These are phyloP conservation scores for Penicillium glabrum DNA, from an alignment of 2,329 filamentous ascomycete genomes.

Conservation along the genomic window DNA sequence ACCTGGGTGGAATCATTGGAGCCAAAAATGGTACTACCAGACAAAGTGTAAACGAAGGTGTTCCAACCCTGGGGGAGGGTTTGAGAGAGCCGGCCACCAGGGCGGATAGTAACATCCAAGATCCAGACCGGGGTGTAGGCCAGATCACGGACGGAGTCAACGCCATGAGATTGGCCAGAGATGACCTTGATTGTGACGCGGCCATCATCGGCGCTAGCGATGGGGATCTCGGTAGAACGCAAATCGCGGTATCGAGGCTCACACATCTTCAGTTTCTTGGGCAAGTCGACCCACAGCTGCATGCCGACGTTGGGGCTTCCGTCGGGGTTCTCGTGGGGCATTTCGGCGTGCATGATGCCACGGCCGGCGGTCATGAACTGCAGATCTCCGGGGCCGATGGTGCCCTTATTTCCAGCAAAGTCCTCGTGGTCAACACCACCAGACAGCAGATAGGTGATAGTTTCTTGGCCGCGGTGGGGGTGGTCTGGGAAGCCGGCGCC, in stretches of 20 bases:
- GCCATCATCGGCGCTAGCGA: slow-evolving; percentile 67
- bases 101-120: slow-evolving; percentile 76
- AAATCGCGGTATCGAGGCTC: slow-evolving; percentile 92
- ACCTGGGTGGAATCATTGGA: slow-evolving; percentile 35
- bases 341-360: slow-evolving; percentile 93
- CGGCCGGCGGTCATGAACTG: slow-evolving; percentile 97
- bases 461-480: slow-evolving; percentile 78
- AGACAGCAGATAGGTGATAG: slow-evolving; percentile 84
- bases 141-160: slow-evolving; percentile 84
- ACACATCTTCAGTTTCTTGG: slow-evolving; percentile 75
- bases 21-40: slow-evolving; percentile 68
- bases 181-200: slow-evolving; percentile 86
- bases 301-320: slow-evolving; percentile 79
- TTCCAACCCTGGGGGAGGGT: slow-evolving; percentile 80
- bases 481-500: slow-evolving; percentile 92
- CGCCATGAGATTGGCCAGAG: slow-evolving; percentile 76
- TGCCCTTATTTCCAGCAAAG: slow-evolving; percentile 82
- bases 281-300: slow-evolving; percentile 94
- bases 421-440: slow-evolving; percentile 91
- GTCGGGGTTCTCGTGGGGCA: slow-evolving; percentile 78
- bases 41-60: slow-evolving; percentile 82
- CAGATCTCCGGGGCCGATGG: slow-evolving; percentile 80
- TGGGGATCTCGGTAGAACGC: slow-evolving; percentile 73
- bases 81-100: slow-evolving; percentile 76
- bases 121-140: slow-evolving; percentile 98